These are phyloP conservation scores for Calcarisporium arbuscula DNA, from an alignment of 2,329 filamentous ascomycete species.

Conservation along the genomic window DNA sequence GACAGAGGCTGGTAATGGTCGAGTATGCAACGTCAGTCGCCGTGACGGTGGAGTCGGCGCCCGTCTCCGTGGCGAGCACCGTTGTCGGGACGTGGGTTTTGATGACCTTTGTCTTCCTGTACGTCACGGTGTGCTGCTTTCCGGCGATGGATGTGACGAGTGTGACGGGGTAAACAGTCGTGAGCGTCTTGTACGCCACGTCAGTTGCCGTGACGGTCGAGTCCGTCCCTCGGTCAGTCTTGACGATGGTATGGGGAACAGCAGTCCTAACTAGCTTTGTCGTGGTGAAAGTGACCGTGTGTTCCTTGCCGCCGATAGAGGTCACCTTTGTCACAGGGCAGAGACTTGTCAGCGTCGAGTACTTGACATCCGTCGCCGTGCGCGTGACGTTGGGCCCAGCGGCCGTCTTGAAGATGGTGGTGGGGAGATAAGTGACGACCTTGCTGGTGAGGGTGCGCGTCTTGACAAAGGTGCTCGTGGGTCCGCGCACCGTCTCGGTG, in stretches of 20 bases:
- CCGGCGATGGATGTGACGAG: constrained; percentile 24
- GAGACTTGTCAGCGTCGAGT: constrained; percentile 34
- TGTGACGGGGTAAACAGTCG: constrained; percentile 36
- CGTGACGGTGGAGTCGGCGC: constrained; percentile 26
- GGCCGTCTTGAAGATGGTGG: constrained; percentile 23
- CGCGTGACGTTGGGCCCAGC: constrained; percentile 23
- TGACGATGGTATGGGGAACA: constrained; percentile 21
- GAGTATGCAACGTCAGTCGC: constrained; percentile 28
- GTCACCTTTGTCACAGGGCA: constrained; percentile 29
- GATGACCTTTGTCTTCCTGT: constrained; percentile 17
- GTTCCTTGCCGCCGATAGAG: constrained; percentile 9
- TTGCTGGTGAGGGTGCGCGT: constrained; percentile 19
- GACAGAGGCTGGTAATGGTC: constrained; percentile 36
- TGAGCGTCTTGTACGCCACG: constrained; percentile 32
- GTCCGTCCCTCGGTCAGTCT: constrained; percentile 23
- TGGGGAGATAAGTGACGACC: constrained; percentile 21
- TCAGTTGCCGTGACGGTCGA: constrained; percentile 24
- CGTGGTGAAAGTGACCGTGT: constrained; percentile 14
- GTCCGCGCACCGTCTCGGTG: constrained; percentile 28
- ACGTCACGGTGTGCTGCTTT: constrained; percentile 11
- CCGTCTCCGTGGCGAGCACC: constrained; percentile 21
- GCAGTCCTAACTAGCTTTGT: constrained; percentile 18
- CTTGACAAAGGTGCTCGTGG: constrained; percentile 23
- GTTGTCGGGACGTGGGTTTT: constrained; percentile 22
- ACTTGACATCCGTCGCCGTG: constrained; percentile 23